These are phyloP conservation scores for Eragrostis tef DNA, from an alignment of 202 grass and related monocot genomes.

Conservation along the genomic window DNA sequence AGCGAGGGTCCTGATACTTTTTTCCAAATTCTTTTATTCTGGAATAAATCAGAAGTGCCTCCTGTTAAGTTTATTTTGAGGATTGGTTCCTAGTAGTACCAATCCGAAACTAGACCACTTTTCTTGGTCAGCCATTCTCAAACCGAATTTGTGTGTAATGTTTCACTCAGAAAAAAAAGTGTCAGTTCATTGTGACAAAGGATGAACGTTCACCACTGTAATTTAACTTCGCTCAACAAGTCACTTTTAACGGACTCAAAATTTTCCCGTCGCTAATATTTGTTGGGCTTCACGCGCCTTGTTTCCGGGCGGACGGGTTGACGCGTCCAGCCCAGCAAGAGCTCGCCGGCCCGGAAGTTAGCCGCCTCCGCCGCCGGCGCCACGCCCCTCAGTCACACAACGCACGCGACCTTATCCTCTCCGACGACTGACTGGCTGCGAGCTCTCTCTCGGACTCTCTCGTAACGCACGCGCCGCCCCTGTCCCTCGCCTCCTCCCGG, in stretches of 20 bases:
- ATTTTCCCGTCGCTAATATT: too few relatives aligned
- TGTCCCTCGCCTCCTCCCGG: not conserved
- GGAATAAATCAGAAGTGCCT: slow-evolving; percentile 39
- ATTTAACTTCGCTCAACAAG: too few relatives aligned
- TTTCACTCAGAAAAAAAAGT: too few relatives aligned
- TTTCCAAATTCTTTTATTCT: not conserved
- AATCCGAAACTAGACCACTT: not conserved
- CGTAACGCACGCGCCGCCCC: not conserved
- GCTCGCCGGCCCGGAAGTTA: not conserved
- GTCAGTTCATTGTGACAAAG: too few relatives aligned
- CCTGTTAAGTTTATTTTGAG: not conserved
- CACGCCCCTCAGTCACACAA: not conserved
- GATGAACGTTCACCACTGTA: too few relatives aligned
- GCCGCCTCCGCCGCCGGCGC: not conserved
- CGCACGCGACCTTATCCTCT: slow-evolving; percentile 33
- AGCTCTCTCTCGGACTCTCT: not conserved
- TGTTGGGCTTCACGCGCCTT: not conserved
- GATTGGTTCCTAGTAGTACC: not conserved
- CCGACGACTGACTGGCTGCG: slow-evolving; percentile 6
- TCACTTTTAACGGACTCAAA: too few relatives aligned
- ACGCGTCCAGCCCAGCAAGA: not conserved
- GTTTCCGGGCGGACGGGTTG: not conserved
- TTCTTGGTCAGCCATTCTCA: not conserved
- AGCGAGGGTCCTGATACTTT: not conserved
- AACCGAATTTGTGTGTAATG: too few relatives aligned